These are phyloP conservation scores for Cymodocea nodosa DNA, from an alignment of 116 monocot species.

Conservation along the genomic window DNA sequence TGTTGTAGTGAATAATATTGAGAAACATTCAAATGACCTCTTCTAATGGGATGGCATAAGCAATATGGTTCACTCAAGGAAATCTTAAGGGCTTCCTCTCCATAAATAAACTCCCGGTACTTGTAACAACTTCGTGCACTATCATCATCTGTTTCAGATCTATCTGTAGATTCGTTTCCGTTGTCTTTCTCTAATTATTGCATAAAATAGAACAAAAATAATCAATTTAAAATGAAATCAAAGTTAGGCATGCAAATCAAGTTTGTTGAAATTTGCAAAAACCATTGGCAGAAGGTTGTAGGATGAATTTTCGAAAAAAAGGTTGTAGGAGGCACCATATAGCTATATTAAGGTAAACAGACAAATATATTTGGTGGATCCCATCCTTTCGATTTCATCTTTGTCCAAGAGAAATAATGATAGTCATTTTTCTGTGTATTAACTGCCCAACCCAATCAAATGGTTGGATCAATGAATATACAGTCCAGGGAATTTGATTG, in stretches of 20 bases:
- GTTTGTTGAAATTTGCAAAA: too few relatives aligned
- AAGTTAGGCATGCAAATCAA: not conserved
- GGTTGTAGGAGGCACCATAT: too few relatives aligned
- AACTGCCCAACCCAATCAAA: too few relatives aligned
- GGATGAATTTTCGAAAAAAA: too few relatives aligned
- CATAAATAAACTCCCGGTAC: slow-evolving; percentile 60
- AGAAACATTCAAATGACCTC: slow-evolving; percentile 94
- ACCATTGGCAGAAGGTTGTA: too few relatives aligned
- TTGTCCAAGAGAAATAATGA: too few relatives aligned
- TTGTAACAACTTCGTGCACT: slow-evolving; percentile 21
- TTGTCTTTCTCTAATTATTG: slow-evolving; percentile 6
- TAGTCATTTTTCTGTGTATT: too few relatives aligned
- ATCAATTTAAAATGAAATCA: not conserved
- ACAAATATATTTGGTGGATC: too few relatives aligned
- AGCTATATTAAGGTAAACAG: too few relatives aligned
- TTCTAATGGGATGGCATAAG: slow-evolving; percentile 67
- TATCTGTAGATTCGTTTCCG: slow-evolving; percentile 15
- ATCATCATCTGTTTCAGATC: slow-evolving; percentile 12
- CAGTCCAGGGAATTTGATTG: too few relatives aligned
- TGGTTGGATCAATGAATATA: too few relatives aligned
- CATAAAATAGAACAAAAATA: not conserved
- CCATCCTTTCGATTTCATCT: too few relatives aligned
- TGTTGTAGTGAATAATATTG: slow-evolving; percentile 71
- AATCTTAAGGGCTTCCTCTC: slow-evolving; percentile 85
- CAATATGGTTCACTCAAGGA: slow-evolving; percentile 64